Evolutionary conservation across 139 green algal genomes (phyloP), one percentile per base, ranked within the genome.

Genomic region (Yamagishiella unicocca): DNA sequence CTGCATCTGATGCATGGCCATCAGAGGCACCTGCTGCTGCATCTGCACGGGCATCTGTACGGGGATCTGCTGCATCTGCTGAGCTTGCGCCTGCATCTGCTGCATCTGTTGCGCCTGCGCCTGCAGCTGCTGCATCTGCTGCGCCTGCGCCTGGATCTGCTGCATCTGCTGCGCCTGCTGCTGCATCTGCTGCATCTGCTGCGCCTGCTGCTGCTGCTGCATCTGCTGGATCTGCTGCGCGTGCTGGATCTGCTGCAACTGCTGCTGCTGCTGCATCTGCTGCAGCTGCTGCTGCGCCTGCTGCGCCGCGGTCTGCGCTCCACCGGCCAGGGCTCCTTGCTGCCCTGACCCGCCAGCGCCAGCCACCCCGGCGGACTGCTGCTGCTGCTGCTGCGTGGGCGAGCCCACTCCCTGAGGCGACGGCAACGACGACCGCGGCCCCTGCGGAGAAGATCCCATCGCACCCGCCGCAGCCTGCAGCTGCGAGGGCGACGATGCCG

Each of bases 91-190:
- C 25, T 55, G 42, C 40, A 77, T 31, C n/a, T 83, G 74, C 21
- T 75, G 25, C 29, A 42, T 35, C 37, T 58, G 40, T 27, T 62
- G 58, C 33, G 33, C 27, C 37, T 70, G 53, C 50, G 35, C 2
- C 54, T 61, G 25, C 79, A 62, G 67, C 38, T 37, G 24, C 40
- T 78, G 70, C 72, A 58, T 38, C 54, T 84, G 37, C 40, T 72
- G 55, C 77, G 24, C 54, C 46, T 84, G 55, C 77, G 24, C 54
- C 46, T 84, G 54, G 38, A 14, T 14, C 38, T 31, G 5, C 64
- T 85, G 79, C 42, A 74, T 40, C 29, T 85, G 78, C 58, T 66
- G 31, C 62, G 22, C 9, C 58, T 75, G 58, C 58, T 46, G 22
- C 8, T 84, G 58, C 78, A 74, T 45, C 38, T 58, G 58, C 31